Conservation (phyloP, 2,329 filamentous ascomycete genomes). For the Botrytis porri region DNA sequence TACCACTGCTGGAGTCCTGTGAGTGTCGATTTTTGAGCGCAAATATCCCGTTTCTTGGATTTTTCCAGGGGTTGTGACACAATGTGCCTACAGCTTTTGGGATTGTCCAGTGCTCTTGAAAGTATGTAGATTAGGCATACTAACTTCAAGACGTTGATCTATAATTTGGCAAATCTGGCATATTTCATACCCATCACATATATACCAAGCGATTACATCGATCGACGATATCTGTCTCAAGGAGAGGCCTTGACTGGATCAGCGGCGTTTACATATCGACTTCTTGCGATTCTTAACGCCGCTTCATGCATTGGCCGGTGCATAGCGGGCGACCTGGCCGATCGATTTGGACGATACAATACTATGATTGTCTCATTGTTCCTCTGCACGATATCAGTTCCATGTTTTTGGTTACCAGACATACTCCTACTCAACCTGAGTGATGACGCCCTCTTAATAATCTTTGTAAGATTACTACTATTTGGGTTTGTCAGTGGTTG, state of each 20-base stretch:
- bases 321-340: constrained; percentile 74
- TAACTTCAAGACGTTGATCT: background rate
- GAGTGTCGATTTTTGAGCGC: background rate
- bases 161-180: constrained; percentile 63
- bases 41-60: background rate
- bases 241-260: background rate
- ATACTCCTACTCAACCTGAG: background rate
- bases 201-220: constrained; percentile 46
- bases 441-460: constrained; percentile 46
- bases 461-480: constrained; percentile 69
- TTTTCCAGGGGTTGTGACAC: background rate
- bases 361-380: constrained; percentile 68
- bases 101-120: background rate
- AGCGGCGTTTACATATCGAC: constrained; percentile 65
- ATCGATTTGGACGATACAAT: constrained; percentile 82
- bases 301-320: constrained; percentile 77
- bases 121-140: background rate
- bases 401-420: constrained; percentile 74
- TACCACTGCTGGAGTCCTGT: constrained; percentile 63
- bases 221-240: background rate
- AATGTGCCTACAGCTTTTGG: background rate
- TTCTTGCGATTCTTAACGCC: constrained; percentile 82
- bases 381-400: constrained; percentile 44
- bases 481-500: constrained; percentile 82
- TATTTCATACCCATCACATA: constrained; percentile 81